phyloP scores from a whole-genome alignment of 2,329 filamentous ascomycete species.

The Penicillium sp. region DNA sequence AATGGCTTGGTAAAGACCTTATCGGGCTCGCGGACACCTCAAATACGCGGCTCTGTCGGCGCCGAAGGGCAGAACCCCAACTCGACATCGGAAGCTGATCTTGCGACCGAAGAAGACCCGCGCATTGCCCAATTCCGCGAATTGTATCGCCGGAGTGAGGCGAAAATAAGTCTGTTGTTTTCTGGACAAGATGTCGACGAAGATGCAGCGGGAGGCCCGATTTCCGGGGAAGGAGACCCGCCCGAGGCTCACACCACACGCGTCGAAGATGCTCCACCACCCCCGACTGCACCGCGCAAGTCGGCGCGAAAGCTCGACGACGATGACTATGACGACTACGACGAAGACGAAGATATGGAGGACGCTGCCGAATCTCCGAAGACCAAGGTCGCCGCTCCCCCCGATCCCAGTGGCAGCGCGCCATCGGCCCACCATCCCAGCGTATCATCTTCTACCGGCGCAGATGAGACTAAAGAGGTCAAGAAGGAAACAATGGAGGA shows the following conservation, averaged over 20 bases:
- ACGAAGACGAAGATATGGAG: constrained; percentile 61
- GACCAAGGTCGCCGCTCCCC: constrained; percentile 53
- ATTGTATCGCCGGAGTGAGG: constrained; percentile 75
- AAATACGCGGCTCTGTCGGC: constrained; percentile 45
- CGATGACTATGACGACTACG: constrained; percentile 71
- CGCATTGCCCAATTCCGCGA: constrained; percentile 73
- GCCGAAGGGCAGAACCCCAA: constrained; percentile 51
- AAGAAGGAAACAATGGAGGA: constrained; percentile 75
- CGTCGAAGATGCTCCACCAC: constrained; percentile 51
- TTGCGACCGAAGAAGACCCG: constrained; percentile 69
- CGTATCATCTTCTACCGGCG: constrained; percentile 64
- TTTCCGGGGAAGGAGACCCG: constrained; percentile 46
- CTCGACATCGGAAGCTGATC: constrained; percentile 53
- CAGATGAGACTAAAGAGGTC: constrained; percentile 58
- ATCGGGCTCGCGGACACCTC: constrained; percentile 48
- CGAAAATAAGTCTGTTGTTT: constrained; percentile 77
- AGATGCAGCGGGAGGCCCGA: constrained; percentile 35
- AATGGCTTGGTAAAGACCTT: constrained; percentile 48
- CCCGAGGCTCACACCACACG: constrained; percentile 40
- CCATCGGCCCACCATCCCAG: constrained; percentile 70
- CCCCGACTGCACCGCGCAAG: constrained; percentile 53
- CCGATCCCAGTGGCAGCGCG: constrained; percentile 62
- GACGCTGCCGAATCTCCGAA: constrained; percentile 50
- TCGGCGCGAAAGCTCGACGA: constrained; percentile 76
- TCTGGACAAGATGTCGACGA: constrained; percentile 43